Evolutionary conservation across 1,284 basidiomycete species (phyloP), one percentile per base, ranked within the genome.

Genomic region (Ceratobasidium sp.): DNA sequence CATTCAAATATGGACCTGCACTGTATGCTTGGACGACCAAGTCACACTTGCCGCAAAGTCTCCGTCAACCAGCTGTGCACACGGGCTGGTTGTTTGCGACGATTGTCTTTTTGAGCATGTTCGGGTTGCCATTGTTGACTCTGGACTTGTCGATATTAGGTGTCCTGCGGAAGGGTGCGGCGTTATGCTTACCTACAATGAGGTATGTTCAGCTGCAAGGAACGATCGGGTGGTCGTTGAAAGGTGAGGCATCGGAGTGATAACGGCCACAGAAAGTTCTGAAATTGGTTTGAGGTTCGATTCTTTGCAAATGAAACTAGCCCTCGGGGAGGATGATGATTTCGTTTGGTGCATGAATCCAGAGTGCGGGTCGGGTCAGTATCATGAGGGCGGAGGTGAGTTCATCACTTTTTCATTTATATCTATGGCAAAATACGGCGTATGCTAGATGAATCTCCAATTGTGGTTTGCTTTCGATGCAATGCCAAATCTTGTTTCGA

Each of bases 391-490:
- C n/a, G 34, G 34, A 34, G 2, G 55, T 58, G 26, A 52, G 62
- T 52, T 32, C n/a, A n/a, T n/a, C n/a, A n/a, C n/a, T n/a, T n/a
- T n/a, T n/a, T n/a, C n/a, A n/a, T n/a, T n/a, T n/a, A n/a, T n/a
- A n/a, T n/a, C n/a, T n/a, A n/a, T n/a, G n/a, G n/a, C n/a, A n/a
- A n/a, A n/a, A n/a, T n/a, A n/a, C n/a, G n/a, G n/a, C n/a, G n/a
- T n/a, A 45, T 14, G 26, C 28, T 32, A 39, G 59, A 23, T 46
- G 46, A 52, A 21, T 28, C 43, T 4, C 46, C 58, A 9, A 53
- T 72, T 43, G 45, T 72, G 8, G 55, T 43, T 2, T 72, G 71
- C 26, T 30, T 36, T 12, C 58, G 28, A 4, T 72, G 71, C 34
- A 10, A 14, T 23, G 30, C 59, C 36, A 41, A 30, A 4, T 50